Base-by-base conservation (phyloP, 805 yeast genomes). In the Diddensiella santjacobensis region DNA sequence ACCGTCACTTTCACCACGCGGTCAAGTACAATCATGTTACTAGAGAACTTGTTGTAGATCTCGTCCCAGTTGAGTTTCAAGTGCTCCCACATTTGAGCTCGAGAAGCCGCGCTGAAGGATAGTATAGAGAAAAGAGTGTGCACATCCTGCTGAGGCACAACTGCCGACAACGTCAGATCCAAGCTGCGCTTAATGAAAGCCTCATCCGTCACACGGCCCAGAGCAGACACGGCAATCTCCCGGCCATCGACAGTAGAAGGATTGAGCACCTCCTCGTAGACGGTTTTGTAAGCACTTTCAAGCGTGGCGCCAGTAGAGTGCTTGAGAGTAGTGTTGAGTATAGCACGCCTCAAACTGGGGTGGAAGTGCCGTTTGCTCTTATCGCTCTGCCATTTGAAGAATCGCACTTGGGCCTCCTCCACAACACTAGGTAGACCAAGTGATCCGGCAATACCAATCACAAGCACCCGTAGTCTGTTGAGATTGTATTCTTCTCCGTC, bases 11-110 rank as follows among this genome's bases (percentile, higher is more conserved):
- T 71, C 33, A 91, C 84, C 50, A 91, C 81, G 17, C 83, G 73
- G 19, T 91, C 84, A 58, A 91, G 73, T 86, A 89, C 80, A 22
- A 87, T 74, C 55, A 84, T 75, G 13, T 87, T 84, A n/a, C 95
- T 87, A 45, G 96, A 96, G 62, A 87, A 75, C 60, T 75, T 71
- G 63, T 79, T 74, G 58, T 69, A 69, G 51, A 91, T 62, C 41
- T 71, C 75, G 48, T 80, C 87, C 91, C 95, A 91, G 67, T 90
- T 83, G 10, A 50, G 58, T 59, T 76, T 74, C 20, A 66, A 60
- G 96, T 96, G 91, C 15, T 61, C 48, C 87, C 90, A 90, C 56
- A 83, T 68, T 40, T 52, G 49, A 41, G 65, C 62, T 42, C 78
- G 72, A 1, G 77, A 67, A 10, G 55, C 56, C 4, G 72, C 52